phyloP scores from a whole-genome alignment of 768 basidiomycete species.

The Tephrocybe sp. region DNA sequence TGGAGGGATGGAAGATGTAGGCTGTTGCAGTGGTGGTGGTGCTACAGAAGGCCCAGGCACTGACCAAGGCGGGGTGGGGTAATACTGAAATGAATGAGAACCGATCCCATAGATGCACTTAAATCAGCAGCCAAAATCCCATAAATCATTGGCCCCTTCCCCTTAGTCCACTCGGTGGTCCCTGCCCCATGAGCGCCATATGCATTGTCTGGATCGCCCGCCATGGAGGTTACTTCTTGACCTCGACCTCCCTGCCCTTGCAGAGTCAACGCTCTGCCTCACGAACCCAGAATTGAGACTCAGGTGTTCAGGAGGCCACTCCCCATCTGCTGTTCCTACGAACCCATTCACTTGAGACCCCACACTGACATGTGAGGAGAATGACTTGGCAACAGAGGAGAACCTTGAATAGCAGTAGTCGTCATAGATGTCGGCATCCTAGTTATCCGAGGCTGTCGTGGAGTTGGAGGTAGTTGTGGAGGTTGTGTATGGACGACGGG shows the following conservation, averaged over 20 bases:
- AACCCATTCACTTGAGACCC: conserved; percentile 4
- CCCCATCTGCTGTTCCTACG: conserved; percentile 2
- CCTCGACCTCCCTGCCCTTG: neutral
- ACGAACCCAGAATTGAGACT: conserved; percentile 6
- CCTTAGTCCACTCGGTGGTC: neutral
- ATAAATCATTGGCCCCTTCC: conserved; percentile 55
- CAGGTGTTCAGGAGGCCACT: conserved; percentile 7
- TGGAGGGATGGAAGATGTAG: neutral
- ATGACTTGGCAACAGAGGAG: conserved; percentile 44
- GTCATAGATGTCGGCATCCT: conserved; percentile 73
- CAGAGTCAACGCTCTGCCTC: neutral
- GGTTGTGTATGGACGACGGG: conserved; percentile 6
- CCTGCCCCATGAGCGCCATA: conserved; percentile 25
- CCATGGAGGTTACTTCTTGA: conserved; percentile 16
- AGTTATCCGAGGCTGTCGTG: conserved; percentile 23
- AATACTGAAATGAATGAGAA: conserved; percentile 59
- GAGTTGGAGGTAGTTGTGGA: conserved; percentile 25
- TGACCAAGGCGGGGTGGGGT: conserved; percentile 40
- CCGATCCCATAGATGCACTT: conserved; percentile 47
- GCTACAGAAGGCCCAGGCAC: conserved; percentile 2
- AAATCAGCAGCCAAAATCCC: conserved; percentile 57
- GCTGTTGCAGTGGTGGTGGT: neutral
- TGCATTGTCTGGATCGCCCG: conserved; percentile 24
- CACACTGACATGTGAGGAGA: conserved; percentile 4
- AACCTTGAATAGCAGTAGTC: conserved; percentile 73